phyloP scores from a whole-genome alignment of 2,329 filamentous ascomycete species.

The Massarina eburnea region DNA sequence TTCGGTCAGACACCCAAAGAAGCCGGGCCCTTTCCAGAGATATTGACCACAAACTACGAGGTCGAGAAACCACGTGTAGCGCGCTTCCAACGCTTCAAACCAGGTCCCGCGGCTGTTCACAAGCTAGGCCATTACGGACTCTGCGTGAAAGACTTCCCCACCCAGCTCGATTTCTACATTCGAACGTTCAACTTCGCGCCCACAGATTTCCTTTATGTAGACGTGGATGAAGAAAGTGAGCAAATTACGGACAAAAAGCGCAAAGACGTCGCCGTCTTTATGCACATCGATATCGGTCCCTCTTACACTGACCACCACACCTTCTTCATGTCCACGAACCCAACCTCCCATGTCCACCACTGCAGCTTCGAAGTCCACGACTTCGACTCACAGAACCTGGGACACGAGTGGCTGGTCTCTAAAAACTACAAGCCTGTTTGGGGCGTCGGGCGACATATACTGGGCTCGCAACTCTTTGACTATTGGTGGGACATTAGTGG shows the following conservation, averaged over 20 bases:
- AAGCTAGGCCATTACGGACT: constrained; percentile 55
- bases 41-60: constrained; percentile 48
- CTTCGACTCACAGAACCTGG: constrained; percentile 69
- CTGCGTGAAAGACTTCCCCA: constrained; percentile 42
- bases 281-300: constrained; percentile 57
- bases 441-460: constrained; percentile 70
- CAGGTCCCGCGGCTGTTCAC: constrained; percentile 53
- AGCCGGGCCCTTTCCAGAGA: constrained; percentile 52
- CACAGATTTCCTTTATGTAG: constrained; percentile 48
- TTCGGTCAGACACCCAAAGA: constrained; percentile 54
- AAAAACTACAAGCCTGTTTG: constrained; percentile 67
- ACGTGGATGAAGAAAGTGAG: background rate
- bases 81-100: constrained; percentile 55
- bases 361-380: constrained; percentile 69
- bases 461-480: constrained; percentile 72
- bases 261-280: constrained; percentile 52
- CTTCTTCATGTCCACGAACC: constrained; percentile 52
- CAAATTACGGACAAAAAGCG: constrained; percentile 5
- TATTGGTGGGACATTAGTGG: constrained; percentile 68
- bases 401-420: constrained; percentile 67
- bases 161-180: constrained; percentile 49
- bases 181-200: constrained; percentile 51
- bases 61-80: constrained; percentile 50
- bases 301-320: constrained; percentile 58
- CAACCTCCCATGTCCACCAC: constrained; percentile 62